These are phyloP conservation scores for Xylariaceae sp. DNA, from an alignment of 2,329 filamentous ascomycete species.

Conservation along the genomic window DNA sequence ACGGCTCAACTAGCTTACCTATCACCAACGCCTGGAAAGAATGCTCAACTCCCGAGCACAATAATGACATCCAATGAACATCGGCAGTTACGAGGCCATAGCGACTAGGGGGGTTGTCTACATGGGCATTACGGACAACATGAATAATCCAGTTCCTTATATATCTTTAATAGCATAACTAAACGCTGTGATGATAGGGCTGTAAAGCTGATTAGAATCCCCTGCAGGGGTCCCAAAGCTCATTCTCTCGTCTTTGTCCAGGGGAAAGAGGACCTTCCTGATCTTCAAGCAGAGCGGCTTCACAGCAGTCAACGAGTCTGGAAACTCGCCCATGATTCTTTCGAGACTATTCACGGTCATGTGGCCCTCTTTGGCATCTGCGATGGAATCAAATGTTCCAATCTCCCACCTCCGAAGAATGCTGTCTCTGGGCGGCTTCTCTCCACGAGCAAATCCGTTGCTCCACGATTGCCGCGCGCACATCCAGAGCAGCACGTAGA, in stretches of 20 bases:
- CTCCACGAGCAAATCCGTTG: constrained; percentile 1
- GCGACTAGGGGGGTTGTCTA: too few species aligned
- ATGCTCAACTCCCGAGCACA: too few species aligned
- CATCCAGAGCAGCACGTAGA: constrained; percentile 16
- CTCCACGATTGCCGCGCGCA: constrained; percentile 7
- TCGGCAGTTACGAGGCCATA: too few species aligned
- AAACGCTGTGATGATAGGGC: constrained; percentile 2
- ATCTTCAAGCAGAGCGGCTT: constrained; percentile 6
- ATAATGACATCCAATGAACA: too few species aligned
- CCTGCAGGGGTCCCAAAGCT: constrained; percentile 2
- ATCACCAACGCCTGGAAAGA: too few species aligned
- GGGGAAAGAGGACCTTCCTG: constrained; percentile 1
- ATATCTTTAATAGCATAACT: constrained; percentile 1
- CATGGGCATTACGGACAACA: too few species aligned
- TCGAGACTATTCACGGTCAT: constrained; percentile 3
- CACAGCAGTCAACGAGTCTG: neutral
- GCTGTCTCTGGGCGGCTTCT: neutral
- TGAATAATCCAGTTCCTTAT: neutral
- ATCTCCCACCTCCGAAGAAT: constrained; percentile 1
- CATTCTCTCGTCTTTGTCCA: neutral
- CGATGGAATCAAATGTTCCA: constrained; percentile 1
- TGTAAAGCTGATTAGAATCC: constrained; percentile 7
- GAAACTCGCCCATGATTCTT: constrained; percentile 3
- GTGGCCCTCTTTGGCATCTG: neutral
- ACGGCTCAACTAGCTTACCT: too few species aligned